phyloP scores from a whole-genome alignment of 2,329 filamentous ascomycete genomes.

The Aspergillus sp. region DNA sequence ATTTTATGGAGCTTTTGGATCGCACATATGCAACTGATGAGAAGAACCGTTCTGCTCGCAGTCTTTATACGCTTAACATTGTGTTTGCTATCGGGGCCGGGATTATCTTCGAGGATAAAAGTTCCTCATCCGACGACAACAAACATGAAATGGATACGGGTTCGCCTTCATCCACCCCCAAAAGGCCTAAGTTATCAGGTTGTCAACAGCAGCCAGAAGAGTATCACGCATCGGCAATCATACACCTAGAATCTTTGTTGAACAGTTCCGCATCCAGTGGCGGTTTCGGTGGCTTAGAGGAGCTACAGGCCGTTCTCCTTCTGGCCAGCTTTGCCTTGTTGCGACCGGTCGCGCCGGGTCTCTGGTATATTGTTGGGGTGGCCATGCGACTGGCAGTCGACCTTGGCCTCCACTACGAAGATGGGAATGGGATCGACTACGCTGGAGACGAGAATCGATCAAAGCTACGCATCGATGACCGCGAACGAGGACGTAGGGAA shows the following conservation, averaged over 20 bases:
- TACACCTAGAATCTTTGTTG: constrained; percentile 81
- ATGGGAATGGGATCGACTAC: constrained; percentile 60
- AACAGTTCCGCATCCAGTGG: constrained; percentile 54
- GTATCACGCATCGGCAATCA: constrained; percentile 89
- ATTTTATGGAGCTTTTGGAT: constrained; percentile 85
- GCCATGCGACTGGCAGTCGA: constrained; percentile 85
- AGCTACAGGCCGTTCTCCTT: constrained; percentile 84
- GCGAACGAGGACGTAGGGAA: constrained; percentile 61
- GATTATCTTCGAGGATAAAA: constrained; percentile 63
- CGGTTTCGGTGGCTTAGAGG: constrained; percentile 77
- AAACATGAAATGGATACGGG: constrained; percentile 15
- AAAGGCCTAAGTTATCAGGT: constrained; percentile 47
- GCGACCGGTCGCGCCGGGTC: constrained; percentile 79
- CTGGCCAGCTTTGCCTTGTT: constrained; percentile 86
- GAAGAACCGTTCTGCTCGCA: constrained; percentile 61
- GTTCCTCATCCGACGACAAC: constrained; percentile 18
- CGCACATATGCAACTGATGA: constrained; percentile 64
- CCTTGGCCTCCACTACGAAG: constrained; percentile 85
- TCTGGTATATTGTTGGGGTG: constrained; percentile 97
- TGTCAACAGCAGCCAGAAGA: constrained; percentile 76
- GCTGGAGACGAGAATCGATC: constrained; percentile 28
- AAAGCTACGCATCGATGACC: constrained; percentile 38
- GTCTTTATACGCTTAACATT: constrained; percentile 93
- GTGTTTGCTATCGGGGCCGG: constrained; percentile 93
- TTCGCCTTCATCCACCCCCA: constrained; percentile 24